A percentile compares a stretch with the other conserved stretches of the same genome.
Evolutionary conservation across 2,329 filamentous ascomycete genomes (phyloP).

Genomic region (Colletotrichum sp.): DNA sequence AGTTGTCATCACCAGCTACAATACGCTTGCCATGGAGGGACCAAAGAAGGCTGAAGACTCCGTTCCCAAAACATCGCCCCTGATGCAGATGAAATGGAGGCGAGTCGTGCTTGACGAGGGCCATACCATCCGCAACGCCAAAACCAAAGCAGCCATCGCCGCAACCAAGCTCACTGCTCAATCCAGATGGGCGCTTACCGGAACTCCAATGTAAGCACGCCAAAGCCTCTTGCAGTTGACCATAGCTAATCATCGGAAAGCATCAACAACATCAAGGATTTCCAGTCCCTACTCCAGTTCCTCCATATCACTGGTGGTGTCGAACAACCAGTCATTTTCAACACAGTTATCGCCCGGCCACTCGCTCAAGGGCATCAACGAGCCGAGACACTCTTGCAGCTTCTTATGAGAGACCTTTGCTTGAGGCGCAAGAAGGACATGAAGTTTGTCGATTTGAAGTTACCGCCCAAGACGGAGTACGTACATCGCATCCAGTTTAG

Average conservation of each 20-base stretch:
- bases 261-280: slow-evolving; percentile 80
- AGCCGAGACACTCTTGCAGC: slow-evolving; percentile 71
- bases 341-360: slow-evolving; percentile 72
- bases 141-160: slow-evolving; percentile 74
- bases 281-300: slow-evolving; percentile 82
- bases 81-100: slow-evolving; percentile 68
- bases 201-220: slow-evolving; percentile 73
- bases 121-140: slow-evolving; percentile 80
- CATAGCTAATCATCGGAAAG: slow-evolving; percentile 30
- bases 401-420: slow-evolving; percentile 81
- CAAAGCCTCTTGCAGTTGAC: neutral
- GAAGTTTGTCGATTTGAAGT: slow-evolving; percentile 81
- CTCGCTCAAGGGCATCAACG: slow-evolving; percentile 61
- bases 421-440: slow-evolving; percentile 86
- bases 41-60: neutral
- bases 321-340: slow-evolving; percentile 76
- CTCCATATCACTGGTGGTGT: slow-evolving; percentile 78
- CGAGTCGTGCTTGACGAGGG: slow-evolving; percentile 85
- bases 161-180: slow-evolving; percentile 70
- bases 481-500: slow-evolving; percentile 78
- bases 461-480: slow-evolving; percentile 80
- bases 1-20: slow-evolving; percentile 86
- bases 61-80: slow-evolving; percentile 22
- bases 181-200: slow-evolving; percentile 80
- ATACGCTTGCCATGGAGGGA: slow-evolving; percentile 71